Base-by-base conservation (phyloP, 2,329 filamentous ascomycete genomes). In the Aquanectria penicillioides region DNA sequence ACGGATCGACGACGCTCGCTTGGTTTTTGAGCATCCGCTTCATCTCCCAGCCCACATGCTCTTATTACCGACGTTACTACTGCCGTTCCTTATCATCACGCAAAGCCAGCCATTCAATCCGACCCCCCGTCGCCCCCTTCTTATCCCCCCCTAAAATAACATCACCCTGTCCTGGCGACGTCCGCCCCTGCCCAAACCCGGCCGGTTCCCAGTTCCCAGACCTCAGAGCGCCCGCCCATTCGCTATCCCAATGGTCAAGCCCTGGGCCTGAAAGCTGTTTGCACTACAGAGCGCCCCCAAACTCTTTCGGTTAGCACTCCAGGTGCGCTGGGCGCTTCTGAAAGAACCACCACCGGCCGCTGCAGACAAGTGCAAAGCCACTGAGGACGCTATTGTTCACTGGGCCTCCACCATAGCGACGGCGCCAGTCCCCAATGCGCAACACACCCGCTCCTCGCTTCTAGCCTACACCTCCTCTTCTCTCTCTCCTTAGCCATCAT, bases 401-500 rank as follows among this genome's bases (percentile, higher is more conserved):
- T 62, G 57, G 52, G 61, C 62, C 57, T 57, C 66, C 67, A 63
- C 65, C 47, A 41, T 31, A 53, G 50, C 46, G 40, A 46, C 63
- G 56, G 62, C 67, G 67, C 67, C 63, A 69, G 62, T 38, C 65
- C 67, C 65, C 63, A 52, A 67, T 69, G 62, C 65, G 67, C 61
- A 68, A 67, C 67, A 59, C 63, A 57, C 57, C 54, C 56, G 60
- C 59, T 43, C 36, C 60, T 57, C 62, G 59, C 57, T 51, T 37
- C 44, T 62, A 62, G 56, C 57, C 55, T 47, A 57, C 57, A 61
- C 44, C 47, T 49, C 44, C 56, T 36, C 58, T 64, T 61, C 66
- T 61, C 68, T 60, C 64, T 61, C 66, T 61, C 68, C 66, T 67
- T 69, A 69, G 62, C 66, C 62, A 62, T 59, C 66, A 58, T 64